Evolutionary conservation across 2,329 filamentous ascomycete species (phyloP).

Genomic region (Bertia moriformis): DNA sequence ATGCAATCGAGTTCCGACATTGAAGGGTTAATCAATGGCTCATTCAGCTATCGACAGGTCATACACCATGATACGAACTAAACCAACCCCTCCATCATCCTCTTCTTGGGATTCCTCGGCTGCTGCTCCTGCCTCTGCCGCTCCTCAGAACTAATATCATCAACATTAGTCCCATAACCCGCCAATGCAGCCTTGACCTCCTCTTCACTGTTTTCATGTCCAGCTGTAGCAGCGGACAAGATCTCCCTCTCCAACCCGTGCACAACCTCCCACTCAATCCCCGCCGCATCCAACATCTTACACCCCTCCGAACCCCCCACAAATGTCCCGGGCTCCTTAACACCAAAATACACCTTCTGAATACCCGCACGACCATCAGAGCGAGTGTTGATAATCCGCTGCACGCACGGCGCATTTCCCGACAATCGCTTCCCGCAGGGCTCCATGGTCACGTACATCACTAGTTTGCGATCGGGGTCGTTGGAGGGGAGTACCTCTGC

Average conservation of each 20-base stretch:
- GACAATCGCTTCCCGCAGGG: slow-evolving; percentile 27
- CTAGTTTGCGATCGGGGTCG: slow-evolving; percentile 21
- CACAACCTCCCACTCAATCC: background rate
- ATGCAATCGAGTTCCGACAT: too few relatives aligned
- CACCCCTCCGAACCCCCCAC: slow-evolving; percentile 1
- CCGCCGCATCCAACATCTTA: background rate
- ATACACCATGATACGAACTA: background rate
- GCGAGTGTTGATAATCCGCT: background rate
- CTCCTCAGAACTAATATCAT: background rate
- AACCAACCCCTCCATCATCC: background rate
- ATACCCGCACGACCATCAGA: background rate
- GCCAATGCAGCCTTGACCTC: background rate
- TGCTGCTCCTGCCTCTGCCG: background rate
- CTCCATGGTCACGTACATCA: slow-evolving; percentile 51
- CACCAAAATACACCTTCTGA: slow-evolving; percentile 1
- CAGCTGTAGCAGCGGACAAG: background rate
- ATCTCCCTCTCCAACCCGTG: background rate
- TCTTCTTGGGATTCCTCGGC: slow-evolving; percentile 1
- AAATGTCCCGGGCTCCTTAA: slow-evolving; percentile 1
- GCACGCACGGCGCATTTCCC: slow-evolving; percentile 21
- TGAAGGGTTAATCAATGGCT: too few relatives aligned
- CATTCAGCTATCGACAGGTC: too few relatives aligned
- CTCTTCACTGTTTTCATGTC: background rate
- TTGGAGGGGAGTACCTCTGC: slow-evolving; percentile 16
- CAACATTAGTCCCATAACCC: background rate